Base-by-base conservation (phyloP, 768 basidiomycete species). In the Naganishia antarctica region DNA sequence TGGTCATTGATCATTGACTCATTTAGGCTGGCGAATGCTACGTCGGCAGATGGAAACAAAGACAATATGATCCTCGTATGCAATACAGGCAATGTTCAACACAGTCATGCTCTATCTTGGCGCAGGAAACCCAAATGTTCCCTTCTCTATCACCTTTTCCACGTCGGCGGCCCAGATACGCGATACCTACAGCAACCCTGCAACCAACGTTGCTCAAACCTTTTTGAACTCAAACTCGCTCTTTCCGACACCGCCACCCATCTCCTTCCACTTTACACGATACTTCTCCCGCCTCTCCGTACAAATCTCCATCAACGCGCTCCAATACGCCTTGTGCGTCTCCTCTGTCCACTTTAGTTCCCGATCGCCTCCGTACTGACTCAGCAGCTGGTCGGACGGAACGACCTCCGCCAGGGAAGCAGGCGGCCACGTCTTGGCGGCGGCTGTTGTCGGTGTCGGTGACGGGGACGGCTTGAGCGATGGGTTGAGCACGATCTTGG, bases 331-430 rank as follows among this genome's bases (percentile, higher is more conserved):
- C 26, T 60, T n/a, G 41, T 65, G 64, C 37, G 48, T 45, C 47
- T 50, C 59, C 18, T 48, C 47, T 2, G 1, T 49, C 59, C 64
- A 51, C 8, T 25, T 25, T 11, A 63, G 25, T 23, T 21, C 44
- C 15, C 73, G 29, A 23, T 68, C 57, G 1, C 76, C 76, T 3
- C 76, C 76, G 34, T 71, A 71, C 46, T 73, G 70, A 28, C 51
- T 64, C 32, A 75, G 46, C 34, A 77, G 60, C 53, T 65, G 60
- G 1, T 51, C 67, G 16, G 63, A n/a, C 7, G 67, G 67, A n/a
- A 40, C 66, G 64, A 18, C 70, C 68, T 16, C 65, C 62, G 50
- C 60, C 59, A 23, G 62, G 31, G 16, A 70, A 34, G 18, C 67
- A 67, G 18, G 65, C 66, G 26, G 65, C 71, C 26, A 76, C 66